Evolutionary conservation across 345 rosid genomes (phyloP).

Genomic region (Rhodomyrtus tomentosa): DNA sequence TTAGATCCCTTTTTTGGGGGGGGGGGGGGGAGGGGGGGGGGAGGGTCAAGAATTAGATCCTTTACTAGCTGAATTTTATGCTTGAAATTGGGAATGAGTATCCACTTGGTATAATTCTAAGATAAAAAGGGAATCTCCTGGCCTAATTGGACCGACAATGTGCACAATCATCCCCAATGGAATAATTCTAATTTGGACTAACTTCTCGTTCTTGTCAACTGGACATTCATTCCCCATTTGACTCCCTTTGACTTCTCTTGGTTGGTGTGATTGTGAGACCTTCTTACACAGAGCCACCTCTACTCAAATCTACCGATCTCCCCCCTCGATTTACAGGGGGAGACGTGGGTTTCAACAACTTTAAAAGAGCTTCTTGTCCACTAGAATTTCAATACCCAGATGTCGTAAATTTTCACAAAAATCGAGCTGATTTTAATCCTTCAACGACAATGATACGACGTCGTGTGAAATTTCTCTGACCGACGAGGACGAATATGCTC

Average conservation of each 20-base stretch:
- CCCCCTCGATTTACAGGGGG: not conserved
- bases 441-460: not conserved
- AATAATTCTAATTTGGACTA: not conserved
- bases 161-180: not conserved
- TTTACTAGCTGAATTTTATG: not conserved
- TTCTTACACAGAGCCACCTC: not conserved
- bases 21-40: too few relatives aligned
- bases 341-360: not conserved
- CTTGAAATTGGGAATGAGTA: not conserved
- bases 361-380: not conserved
- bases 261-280: not conserved
- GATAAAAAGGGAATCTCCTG: not conserved
- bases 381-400: not conserved
- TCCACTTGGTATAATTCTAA: not conserved
- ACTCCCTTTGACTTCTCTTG: not conserved
- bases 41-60: not conserved
- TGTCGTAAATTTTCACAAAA: not conserved
- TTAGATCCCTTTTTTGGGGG: not conserved
- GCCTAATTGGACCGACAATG: not conserved
- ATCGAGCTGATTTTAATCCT: not conserved
- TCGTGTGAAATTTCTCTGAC: not conserved
- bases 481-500: not conserved
- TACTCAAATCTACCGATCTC: not conserved
- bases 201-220: not conserved
- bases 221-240: not conserved